These are phyloP conservation scores for Sporisorium reilianum DNA, from an alignment of 1,284 basidiomycete genomes.

Conservation along the genomic window DNA sequence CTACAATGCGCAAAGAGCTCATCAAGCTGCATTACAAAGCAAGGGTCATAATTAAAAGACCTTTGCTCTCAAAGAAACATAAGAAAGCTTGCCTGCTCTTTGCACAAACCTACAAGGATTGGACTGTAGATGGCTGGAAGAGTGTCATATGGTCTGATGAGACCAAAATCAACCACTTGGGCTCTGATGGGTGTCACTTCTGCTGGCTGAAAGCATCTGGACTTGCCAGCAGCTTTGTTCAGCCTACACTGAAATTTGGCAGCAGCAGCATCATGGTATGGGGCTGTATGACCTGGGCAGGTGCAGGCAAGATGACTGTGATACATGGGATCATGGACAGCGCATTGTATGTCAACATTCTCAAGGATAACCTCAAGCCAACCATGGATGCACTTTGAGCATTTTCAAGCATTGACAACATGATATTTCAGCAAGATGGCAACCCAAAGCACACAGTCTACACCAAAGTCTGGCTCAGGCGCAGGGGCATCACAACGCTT, in stretches of 20 bases:
- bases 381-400: constrained; percentile 43
- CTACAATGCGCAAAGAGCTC: not conserved
- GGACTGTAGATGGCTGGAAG: constrained; percentile 27
- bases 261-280: constrained; percentile 30
- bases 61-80: not conserved
- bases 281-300: constrained; percentile 26
- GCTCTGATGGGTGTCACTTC: constrained; percentile 6
- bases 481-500: constrained; percentile 58
- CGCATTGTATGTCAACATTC: constrained; percentile 65
- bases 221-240: not conserved
- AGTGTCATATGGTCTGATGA: constrained; percentile 27
- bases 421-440: constrained; percentile 70
- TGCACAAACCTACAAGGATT: constrained; percentile 17
- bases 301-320: constrained; percentile 7
- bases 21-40: not conserved
- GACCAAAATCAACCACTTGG: constrained; percentile 19
- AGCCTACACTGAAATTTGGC: constrained; percentile 21
- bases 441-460: constrained; percentile 66
- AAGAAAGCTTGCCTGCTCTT: constrained; percentile 5
- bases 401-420: constrained; percentile 19
- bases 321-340: constrained; percentile 68
- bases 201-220: constrained; percentile 15
- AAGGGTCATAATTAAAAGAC: not conserved
- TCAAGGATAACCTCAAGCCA: constrained; percentile 62
- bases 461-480: constrained; percentile 53